Conservation (phyloP, 208 protist species). For the Acanthamoeba culbertsoni region DNA sequence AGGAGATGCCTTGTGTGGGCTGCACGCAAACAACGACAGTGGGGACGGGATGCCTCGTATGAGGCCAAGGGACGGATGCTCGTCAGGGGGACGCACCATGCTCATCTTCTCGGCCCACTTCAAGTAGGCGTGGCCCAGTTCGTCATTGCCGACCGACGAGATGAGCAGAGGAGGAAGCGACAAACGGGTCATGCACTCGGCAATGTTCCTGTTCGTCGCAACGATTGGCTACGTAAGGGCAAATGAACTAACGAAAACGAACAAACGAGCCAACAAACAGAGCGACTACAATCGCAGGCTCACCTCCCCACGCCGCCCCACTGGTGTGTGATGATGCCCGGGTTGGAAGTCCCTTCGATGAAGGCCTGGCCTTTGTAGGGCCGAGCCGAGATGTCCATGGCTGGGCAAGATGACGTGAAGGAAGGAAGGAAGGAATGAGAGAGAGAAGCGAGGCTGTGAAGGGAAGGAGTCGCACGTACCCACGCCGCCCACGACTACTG, state of each 20-base stretch:
- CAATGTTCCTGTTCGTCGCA: constrained; percentile 29
- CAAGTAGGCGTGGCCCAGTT: constrained; percentile 18
- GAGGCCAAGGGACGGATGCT: not conserved
- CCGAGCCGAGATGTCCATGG: constrained; percentile 12
- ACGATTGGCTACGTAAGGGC: too few species aligned
- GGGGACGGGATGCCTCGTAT: not conserved
- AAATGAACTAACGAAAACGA: too few species aligned
- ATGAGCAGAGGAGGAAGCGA: constrained; percentile 8
- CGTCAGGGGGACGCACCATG: too few species aligned
- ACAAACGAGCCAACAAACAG: too few species aligned
- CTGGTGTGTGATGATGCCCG: constrained; percentile 20
- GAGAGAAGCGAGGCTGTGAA: not conserved
- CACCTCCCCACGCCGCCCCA: constrained; percentile 19
- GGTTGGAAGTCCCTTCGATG: constrained; percentile 24
- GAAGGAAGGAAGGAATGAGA: not conserved
- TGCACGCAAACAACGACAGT: not conserved
- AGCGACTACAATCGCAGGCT: too few species aligned
- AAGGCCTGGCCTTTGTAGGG: constrained; percentile 28
- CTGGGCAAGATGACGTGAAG: not conserved
- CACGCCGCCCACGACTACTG: not conserved
- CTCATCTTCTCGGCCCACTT: constrained; percentile 41
- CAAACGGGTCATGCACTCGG: constrained; percentile 35
- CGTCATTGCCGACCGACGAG: not conserved
- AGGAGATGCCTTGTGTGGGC: constrained; percentile 1
- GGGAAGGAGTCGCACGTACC: too few species aligned